Base-by-base conservation (phyloP, 1,139 yeast genomes). In the Saccharomyces hybrid region DNA sequence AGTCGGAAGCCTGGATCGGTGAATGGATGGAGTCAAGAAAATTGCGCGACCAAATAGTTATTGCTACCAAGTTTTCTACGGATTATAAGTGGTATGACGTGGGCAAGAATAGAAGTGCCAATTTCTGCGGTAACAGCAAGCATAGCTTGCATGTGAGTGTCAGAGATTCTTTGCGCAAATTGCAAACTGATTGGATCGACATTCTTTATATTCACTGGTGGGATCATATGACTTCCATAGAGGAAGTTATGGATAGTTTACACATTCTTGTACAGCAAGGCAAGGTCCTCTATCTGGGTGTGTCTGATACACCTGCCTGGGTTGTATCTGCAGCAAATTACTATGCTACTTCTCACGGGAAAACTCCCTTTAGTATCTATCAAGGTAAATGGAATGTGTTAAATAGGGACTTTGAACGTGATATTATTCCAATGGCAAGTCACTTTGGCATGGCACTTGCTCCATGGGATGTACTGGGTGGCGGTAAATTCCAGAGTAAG, bases 281-380 rank as follows among this genome's bases (percentile, higher is more conserved):
- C 24, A 38, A 38, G 24, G 44, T 12, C 11, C 55, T 62, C 16
- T 63, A 62, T 46, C 59, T 62, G 8, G 66, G 66, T 2, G 50
- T 63, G 3, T 59, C 63, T 14, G 66, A 62, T 47, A 52, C 65
- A 3, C 66, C 66, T 6, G 66, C 66, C 12, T 63, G 66, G 66
- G 50, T 62, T 24, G 66, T 63, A 12, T 48, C 59, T n/a, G 58
- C 57, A 50, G 66, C 66, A 27, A 62, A 62, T 49, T 52, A 54
- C 31, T 63, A 62, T 42, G 66, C 66, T 11, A 53, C 55, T 6
- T 55, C 50, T 16, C 58, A 62, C 28, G 64, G 64, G 19, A 46
- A 57, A 38, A 54, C 59, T 9, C 66, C 55, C 3, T 62, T 62
- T 55, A 48, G 55, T 29, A 59, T 62, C 28, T 62, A 63, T 54